Conservation (phyloP, 441 rosid genomes). For the Mallotus japonicus region DNA sequence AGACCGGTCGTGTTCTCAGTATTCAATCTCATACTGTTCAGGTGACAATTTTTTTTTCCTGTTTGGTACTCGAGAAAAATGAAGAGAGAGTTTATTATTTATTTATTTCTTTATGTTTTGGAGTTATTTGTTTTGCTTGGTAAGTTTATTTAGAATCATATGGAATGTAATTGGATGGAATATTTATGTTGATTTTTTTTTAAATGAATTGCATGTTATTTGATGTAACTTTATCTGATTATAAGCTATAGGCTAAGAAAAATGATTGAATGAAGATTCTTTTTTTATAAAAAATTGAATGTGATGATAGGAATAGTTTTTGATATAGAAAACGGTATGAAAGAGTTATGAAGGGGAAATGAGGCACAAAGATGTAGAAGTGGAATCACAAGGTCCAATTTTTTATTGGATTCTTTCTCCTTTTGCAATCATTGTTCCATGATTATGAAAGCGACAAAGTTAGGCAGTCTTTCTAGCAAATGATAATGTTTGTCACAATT, state of each 20-base stretch:
- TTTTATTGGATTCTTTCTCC: not conserved
- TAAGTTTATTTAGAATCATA: not conserved
- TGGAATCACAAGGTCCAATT: not conserved
- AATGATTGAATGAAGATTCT: not conserved
- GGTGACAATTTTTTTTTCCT: slow-evolving; percentile 34
- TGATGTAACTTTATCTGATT: not conserved
- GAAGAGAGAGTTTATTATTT: not conserved
- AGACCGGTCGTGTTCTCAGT: slow-evolving; percentile 94
- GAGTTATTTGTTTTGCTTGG: not conserved
- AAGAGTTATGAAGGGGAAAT: not conserved
- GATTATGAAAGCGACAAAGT: slow-evolving; percentile 9
- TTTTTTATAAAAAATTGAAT: not conserved
- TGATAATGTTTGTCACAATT: not conserved
- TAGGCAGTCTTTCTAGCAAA: not conserved
- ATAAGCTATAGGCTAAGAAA: not conserved
- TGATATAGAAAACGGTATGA: not conserved
- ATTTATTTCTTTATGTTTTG: not conserved
- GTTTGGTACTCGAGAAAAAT: slow-evolving; percentile 10
- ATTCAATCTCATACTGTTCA: slow-evolving; percentile 95
- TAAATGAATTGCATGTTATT: not conserved
- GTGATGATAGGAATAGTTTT: not conserved
- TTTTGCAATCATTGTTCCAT: not conserved
- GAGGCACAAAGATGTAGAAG: not conserved
- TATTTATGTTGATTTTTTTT: not conserved
- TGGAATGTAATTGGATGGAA: not conserved